phyloP scores from a whole-genome alignment of 2,329 filamentous ascomycete genomes.

The Aureobasidium leucospermi region DNA sequence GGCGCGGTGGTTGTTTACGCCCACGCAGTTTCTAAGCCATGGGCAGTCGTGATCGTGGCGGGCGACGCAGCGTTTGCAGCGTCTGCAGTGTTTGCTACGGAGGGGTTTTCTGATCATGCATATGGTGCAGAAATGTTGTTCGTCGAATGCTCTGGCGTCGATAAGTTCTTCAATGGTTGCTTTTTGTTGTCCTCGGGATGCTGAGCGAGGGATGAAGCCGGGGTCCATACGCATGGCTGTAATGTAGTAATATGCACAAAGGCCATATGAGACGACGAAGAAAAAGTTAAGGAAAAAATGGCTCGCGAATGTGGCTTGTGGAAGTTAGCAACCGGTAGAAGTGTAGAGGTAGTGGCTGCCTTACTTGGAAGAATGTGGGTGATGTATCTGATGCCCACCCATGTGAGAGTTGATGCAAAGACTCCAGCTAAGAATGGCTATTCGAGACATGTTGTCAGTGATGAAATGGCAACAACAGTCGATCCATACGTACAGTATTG shows the following conservation, averaged over 20 bases:
- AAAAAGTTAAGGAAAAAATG: slow-evolving; percentile 71
- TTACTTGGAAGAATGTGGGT: slow-evolving; percentile 62
- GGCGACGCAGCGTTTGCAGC: slow-evolving; percentile 85
- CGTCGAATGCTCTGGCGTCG: slow-evolving; percentile 80
- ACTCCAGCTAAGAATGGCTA: slow-evolving; percentile 90
- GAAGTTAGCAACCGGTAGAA: slow-evolving; percentile 20
- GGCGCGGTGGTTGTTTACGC: slow-evolving; percentile 90
- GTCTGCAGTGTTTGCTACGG: slow-evolving; percentile 89
- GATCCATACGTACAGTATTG: slow-evolving; percentile 60
- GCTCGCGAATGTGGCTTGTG: slow-evolving; percentile 53
- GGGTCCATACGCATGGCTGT: slow-evolving; percentile 83
- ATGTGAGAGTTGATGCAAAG: slow-evolving; percentile 79
- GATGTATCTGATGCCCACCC: slow-evolving; percentile 70
- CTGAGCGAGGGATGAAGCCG: slow-evolving; percentile 85
- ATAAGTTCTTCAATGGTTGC: slow-evolving; percentile 82
- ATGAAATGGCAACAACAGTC: too few relatives aligned
- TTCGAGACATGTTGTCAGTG: neutral
- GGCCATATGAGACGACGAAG: slow-evolving; percentile 56
- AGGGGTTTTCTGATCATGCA: slow-evolving; percentile 93
- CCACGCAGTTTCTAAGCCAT: slow-evolving; percentile 96
- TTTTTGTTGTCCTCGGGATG: slow-evolving; percentile 83
- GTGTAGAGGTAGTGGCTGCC: slow-evolving; percentile 22
- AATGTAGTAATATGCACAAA: slow-evolving; percentile 80
- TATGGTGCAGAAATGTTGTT: slow-evolving; percentile 83
- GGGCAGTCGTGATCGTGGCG: slow-evolving; percentile 98